Conservation (phyloP, 352 stramenopile genomes). For the Pelagophyceae sp. region DNA sequence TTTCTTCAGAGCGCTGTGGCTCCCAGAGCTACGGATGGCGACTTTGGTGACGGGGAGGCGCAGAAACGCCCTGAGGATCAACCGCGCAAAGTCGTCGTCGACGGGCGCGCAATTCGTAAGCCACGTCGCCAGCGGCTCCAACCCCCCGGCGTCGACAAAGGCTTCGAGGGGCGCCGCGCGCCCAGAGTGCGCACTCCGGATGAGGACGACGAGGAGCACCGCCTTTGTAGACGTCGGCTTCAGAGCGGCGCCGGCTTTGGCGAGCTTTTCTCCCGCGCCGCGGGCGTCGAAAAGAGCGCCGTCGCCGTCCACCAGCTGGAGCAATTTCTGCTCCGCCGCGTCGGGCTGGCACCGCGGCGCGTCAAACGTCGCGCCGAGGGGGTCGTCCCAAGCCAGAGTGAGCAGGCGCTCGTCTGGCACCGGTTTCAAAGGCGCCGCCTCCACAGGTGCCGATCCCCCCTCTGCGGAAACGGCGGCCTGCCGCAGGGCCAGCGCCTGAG, state of each 20-base stretch:
- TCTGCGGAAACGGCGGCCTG: too few species aligned
- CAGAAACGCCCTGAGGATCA: neutral
- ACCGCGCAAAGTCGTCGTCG: neutral
- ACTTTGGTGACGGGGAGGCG: neutral
- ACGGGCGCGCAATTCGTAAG: neutral
- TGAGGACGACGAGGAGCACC: neutral
- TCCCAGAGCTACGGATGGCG: neutral
- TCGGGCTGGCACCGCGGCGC: neutral
- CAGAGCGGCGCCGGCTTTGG: neutral
- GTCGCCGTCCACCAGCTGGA: neutral
- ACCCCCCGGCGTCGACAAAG: slow-evolving; percentile 4
- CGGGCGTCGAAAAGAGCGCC: neutral
- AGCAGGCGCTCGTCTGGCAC: too few species aligned
- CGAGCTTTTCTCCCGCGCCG: neutral
- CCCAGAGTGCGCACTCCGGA: neutral
- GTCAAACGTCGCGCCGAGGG: neutral
- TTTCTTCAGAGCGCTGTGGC: neutral
- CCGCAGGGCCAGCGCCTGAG: too few species aligned
- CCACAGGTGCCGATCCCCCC: too few species aligned
- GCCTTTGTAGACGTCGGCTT: neutral
- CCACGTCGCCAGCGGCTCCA: neutral
- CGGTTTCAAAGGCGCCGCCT: too few species aligned
- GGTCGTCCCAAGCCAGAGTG: neutral
- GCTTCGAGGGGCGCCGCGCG: neutral
- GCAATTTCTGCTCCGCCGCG: neutral